Evolutionary conservation across 176 grass and related monocot species (phyloP), one percentile per base, ranked within the genome.

Genomic region (Tillandsia fasciculata): DNA sequence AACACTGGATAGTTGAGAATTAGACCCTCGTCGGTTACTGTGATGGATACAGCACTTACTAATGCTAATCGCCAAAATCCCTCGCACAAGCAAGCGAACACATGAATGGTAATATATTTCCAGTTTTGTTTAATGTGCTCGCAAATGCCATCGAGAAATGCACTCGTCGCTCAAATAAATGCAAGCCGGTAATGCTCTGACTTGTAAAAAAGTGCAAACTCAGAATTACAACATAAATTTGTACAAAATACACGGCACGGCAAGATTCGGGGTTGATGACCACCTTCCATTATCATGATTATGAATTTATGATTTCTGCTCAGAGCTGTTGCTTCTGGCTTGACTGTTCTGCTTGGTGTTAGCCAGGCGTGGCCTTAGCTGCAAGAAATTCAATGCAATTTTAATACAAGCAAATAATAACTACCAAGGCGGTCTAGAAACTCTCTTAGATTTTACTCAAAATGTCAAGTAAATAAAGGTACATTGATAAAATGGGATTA

Each of bases 331-430:
- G 12, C 12, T 51, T 8, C 0, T 1, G 28, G 11, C 11, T 71
- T 27, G 27, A 18, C 29, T 10, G 48, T 72, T 72, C 70, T 29
- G 51, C 52, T 58, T 72, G 23, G 14, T 72, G 18, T 57, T n/a
- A 13, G 26, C 51, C 42, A 72, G 52, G 51, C 70, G 70, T 4
- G 70, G 52, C 52, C 26, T 71, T 53, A 71, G 49, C 70, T 72
- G 70, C 70, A 72, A 17, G 51, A 11, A 72, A 72, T n/a, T 22
- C 17, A 22, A 61, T 9, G 56, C 56, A 15, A 14, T 61, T 61
- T 6, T 18, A 18, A 61, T 61, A 15, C 15, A 5, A 61, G 20
- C 15, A 8, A 61, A n/a, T n/a, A 61, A 9, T 7, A 14, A 9
- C 33, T 42, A 42, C 33, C 33, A 5, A 42, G 33, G 7, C 6